phyloP scores from a whole-genome alignment of 352 stramenopile genomes.

The Thalassiosira ordinaria region DNA sequence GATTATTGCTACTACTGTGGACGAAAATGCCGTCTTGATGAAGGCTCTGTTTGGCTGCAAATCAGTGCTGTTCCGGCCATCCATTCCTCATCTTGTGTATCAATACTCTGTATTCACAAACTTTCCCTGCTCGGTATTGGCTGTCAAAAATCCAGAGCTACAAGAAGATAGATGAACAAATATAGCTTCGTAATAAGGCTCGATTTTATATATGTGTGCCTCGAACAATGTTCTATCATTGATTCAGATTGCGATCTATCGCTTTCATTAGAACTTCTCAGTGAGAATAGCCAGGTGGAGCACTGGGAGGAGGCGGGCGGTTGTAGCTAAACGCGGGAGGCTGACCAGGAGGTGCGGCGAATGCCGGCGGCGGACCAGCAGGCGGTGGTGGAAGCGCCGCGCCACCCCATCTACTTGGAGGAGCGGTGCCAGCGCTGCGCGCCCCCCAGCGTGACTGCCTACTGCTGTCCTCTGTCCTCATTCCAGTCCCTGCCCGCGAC shows the following conservation, averaged over 20 bases:
- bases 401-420: conserved; percentile 42
- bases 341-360: conserved; percentile 47
- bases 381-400: conserved; percentile 30
- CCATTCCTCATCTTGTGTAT: conserved; percentile 94
- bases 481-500: conserved; percentile 8
- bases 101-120: conserved; percentile 94
- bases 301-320: conserved; percentile 23
- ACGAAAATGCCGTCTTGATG: conserved; percentile 90
- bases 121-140: conserved; percentile 63
- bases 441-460: conserved; percentile 48
- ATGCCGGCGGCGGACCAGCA: conserved; percentile 38
- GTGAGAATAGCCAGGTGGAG: conserved; percentile 16
- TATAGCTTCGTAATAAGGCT: too few species aligned
- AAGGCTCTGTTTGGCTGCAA: conserved; percentile 87
- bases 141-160: conserved; percentile 37
- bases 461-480: conserved; percentile 27
- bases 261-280: background rate
- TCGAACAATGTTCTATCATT: too few species aligned
- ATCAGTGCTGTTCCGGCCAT: conserved; percentile 87
- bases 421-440: conserved; percentile 14
- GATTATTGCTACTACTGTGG: conserved; percentile 91
- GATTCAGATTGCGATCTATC: too few species aligned
- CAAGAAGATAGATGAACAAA: conserved; percentile 18
- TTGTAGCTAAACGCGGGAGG: conserved; percentile 46
- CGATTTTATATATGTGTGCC: too few species aligned